Percentiles rank a stretch among this genome's conserved stretches.
Conservation (phyloP, 169 alveolate genomes). For the Plasmodium berghei region DNA sequence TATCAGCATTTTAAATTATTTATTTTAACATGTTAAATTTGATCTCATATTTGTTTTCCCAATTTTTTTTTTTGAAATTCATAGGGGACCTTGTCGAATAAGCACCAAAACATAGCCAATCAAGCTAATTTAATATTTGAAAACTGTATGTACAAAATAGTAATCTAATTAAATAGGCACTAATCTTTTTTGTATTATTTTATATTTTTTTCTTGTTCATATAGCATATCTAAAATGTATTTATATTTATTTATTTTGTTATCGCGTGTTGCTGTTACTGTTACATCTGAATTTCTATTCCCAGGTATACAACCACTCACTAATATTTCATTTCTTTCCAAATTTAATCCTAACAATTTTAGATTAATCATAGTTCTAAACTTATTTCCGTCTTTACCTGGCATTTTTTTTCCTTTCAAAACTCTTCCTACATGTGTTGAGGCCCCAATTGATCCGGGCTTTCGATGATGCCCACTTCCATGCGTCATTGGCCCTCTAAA, state of each 20-base stretch:
- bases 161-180: too few species aligned
- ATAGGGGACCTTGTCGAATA: too few species aligned
- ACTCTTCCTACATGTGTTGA: constrained; percentile 96
- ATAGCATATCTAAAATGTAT: constrained; percentile 64
- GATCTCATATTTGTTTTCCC: too few species aligned
- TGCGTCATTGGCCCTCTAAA: constrained; percentile 93
- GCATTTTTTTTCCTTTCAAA: constrained; percentile 94
- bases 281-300: constrained; percentile 88
- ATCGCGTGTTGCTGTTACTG: constrained; percentile 83
- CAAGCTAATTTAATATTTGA: too few species aligned
- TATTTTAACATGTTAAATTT: too few species aligned
- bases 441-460: constrained; percentile 94
- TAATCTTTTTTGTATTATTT: constrained; percentile 3
- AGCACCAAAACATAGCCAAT: too few species aligned
- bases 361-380: constrained; percentile 86
- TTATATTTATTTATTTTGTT: constrained; percentile 68
- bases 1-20: too few species aligned
- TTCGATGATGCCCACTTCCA: constrained; percentile 95
- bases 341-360: constrained; percentile 92
- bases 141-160: too few species aligned
- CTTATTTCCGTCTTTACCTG: constrained; percentile 93
- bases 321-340: constrained; percentile 89
- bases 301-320: constrained; percentile 96
- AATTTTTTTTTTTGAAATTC: too few species aligned
- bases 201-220: constrained; percentile 70